Percentiles rank a stretch among this genome's conserved stretches.
Conservation (phyloP, 345 rosid genomes). For the Rubroshorea leprosula region DNA sequence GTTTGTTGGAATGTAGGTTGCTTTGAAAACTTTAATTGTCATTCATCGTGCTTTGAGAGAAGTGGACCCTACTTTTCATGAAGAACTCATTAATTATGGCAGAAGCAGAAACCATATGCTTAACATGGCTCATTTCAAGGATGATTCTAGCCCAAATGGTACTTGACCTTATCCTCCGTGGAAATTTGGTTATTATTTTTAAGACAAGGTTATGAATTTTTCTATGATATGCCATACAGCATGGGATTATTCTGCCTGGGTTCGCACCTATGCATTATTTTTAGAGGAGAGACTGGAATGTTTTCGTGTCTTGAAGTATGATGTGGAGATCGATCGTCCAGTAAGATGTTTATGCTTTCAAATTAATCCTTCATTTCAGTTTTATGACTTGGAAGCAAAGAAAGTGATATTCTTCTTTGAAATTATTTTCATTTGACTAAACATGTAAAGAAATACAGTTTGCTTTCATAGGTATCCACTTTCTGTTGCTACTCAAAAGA, state of each 20-base stretch:
- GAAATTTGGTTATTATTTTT: constrained; percentile 2
- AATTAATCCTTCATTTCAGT: constrained; percentile 4
- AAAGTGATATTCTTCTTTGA: background rate
- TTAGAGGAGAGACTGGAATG: constrained; percentile 96
- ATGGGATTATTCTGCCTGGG: constrained; percentile 97
- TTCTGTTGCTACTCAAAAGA: background rate
- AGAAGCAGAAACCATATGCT: constrained; percentile 93
- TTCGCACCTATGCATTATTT: constrained; percentile 81
- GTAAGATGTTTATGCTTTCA: constrained; percentile 40
- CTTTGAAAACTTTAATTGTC: constrained; percentile 81
- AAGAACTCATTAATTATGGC: constrained; percentile 90
- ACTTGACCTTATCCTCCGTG: constrained; percentile 12
- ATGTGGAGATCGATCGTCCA: constrained; percentile 72
- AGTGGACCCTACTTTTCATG: constrained; percentile 95
- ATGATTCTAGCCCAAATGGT: constrained; percentile 96
- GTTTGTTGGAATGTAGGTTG: constrained; percentile 51
- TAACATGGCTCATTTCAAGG: constrained; percentile 94
- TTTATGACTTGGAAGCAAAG: background rate
- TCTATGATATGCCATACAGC: constrained; percentile 40
- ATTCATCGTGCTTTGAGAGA: constrained; percentile 97
- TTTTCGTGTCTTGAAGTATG: constrained; percentile 86
- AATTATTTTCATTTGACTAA: background rate
- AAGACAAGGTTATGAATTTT: constrained; percentile 12
- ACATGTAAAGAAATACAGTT: background rate
- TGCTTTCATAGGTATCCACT: background rate